Evolutionary conservation across 495 filamentous ascomycete species (phyloP).

Genomic region (Jackrogersella minutella): DNA sequence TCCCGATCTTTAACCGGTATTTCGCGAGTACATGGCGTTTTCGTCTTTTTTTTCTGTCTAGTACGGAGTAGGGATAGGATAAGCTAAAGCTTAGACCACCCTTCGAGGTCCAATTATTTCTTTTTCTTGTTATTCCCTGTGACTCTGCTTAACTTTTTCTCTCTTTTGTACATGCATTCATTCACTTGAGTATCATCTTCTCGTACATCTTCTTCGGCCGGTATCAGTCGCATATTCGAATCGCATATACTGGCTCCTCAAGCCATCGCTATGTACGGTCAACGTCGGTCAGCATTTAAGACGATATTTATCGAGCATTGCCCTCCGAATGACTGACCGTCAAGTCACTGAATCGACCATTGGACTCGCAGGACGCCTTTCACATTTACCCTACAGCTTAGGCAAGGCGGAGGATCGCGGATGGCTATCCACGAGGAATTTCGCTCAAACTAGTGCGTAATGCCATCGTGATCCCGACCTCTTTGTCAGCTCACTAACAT

Average conservation of each 20-base stretch:
- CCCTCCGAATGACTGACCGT: slow-evolving; percentile 49
- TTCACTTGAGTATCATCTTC: background rate
- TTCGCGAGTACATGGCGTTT: no score
- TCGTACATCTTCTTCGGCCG: background rate
- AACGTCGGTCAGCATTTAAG: slow-evolving; percentile 20
- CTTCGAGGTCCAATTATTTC: slow-evolving; percentile 21
- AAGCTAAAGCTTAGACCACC: background rate
- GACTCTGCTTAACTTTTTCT: slow-evolving; percentile 6
- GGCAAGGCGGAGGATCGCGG: slow-evolving; percentile 42
- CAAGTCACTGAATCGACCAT: slow-evolving; percentile 43
- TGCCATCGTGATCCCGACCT: background rate
- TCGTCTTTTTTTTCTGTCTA: no score
- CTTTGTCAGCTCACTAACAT: slow-evolving; percentile 29
- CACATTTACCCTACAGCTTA: slow-evolving; percentile 38
- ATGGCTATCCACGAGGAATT: slow-evolving; percentile 44
- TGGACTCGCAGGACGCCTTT: slow-evolving; percentile 47
- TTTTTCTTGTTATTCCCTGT: background rate
- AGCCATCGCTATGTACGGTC: slow-evolving; percentile 41
- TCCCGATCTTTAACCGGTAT: no score
- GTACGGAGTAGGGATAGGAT: no score
- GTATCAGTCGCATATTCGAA: background rate
- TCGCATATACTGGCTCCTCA: slow-evolving; percentile 10
- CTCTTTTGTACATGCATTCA: background rate
- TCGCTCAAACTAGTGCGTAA: slow-evolving; percentile 37
- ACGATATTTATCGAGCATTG: slow-evolving; percentile 37